phyloP scores from a whole-genome alignment of 345 rosid species.

The Barbarea vulgaris region DNA sequence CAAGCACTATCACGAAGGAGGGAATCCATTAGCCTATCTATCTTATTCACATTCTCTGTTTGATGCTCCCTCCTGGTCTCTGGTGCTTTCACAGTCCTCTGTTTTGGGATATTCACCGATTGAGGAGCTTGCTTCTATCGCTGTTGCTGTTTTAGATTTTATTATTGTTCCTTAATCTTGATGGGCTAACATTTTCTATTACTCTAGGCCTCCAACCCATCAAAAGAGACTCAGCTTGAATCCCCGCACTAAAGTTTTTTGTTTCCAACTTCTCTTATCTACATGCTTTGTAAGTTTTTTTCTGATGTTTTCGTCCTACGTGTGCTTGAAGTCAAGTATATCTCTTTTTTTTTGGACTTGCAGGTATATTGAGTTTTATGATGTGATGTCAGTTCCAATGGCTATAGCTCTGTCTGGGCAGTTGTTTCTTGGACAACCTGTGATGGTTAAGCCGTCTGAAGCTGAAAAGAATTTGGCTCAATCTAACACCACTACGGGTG shows the following conservation, averaged over 20 bases:
- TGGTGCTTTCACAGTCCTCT: slow-evolving; percentile 22
- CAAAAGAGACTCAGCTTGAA: slow-evolving; percentile 80
- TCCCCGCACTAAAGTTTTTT: slow-evolving; percentile 65
- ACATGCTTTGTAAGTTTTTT: slow-evolving; percentile 59
- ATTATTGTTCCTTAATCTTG: slow-evolving; percentile 25
- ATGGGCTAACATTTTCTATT: slow-evolving; percentile 60
- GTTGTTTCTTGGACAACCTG: slow-evolving; percentile 86
- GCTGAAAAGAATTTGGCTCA: slow-evolving; percentile 97
- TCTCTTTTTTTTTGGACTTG: slow-evolving; percentile 42
- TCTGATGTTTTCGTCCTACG: slow-evolving; percentile 20
- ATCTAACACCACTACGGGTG: slow-evolving; percentile 58
- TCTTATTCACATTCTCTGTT: slow-evolving; percentile 38
- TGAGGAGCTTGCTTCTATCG: slow-evolving; percentile 16
- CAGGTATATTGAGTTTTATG: slow-evolving; percentile 95
- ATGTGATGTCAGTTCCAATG: slow-evolving; percentile 94
- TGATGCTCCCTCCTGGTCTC: slow-evolving; percentile 20
- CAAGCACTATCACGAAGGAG: slow-evolving; percentile 40
- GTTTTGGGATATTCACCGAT: slow-evolving; percentile 21
- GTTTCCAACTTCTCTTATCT: slow-evolving; percentile 64
- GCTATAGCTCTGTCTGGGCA: slow-evolving; percentile 96
- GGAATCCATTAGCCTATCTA: slow-evolving; percentile 34
- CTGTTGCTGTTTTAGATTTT: slow-evolving; percentile 27
- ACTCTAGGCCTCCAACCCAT: slow-evolving; percentile 59
- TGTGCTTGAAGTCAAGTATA: slow-evolving; percentile 47
- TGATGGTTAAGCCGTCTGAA: slow-evolving; percentile 98